Conservation (phyloP, 768 basidiomycete genomes). For the Heimioporus sp. region DNA sequence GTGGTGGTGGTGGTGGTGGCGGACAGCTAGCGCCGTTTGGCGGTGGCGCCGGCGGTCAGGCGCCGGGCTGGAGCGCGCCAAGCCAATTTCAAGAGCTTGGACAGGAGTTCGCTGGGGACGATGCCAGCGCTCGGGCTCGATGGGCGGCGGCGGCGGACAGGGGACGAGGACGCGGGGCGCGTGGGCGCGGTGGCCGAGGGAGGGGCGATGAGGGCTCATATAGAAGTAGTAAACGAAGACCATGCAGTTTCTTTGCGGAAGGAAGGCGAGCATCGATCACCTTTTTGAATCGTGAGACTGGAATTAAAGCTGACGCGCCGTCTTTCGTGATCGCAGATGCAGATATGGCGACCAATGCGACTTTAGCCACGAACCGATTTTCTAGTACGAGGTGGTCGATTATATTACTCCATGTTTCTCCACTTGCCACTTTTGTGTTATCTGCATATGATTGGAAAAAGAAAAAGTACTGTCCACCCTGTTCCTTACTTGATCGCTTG, state of each 20-base stretch:
- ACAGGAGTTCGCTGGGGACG: constrained; percentile 47
- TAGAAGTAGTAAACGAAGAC: constrained; percentile 84
- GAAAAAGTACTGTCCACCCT: constrained; percentile 2
- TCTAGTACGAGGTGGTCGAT: constrained; percentile 17
- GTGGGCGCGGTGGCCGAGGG: constrained; percentile 59
- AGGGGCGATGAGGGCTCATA: constrained; percentile 55
- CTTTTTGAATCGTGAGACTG: constrained; percentile 19
- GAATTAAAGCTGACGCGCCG: constrained; percentile 35
- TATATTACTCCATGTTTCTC: neutral
- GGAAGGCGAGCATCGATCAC: constrained; percentile 83
- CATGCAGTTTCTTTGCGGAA: constrained; percentile 87
- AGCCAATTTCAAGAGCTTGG: constrained; percentile 47
- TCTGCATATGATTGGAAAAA: constrained; percentile 11
- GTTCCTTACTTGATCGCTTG: neutral
- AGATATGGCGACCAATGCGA: constrained; percentile 87
- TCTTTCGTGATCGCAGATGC: constrained; percentile 67
- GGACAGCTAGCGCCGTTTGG: constrained; percentile 35
- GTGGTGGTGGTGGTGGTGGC: too few species aligned
- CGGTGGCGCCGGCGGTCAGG: constrained; percentile 35
- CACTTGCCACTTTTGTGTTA: neutral
- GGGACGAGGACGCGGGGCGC: constrained; percentile 53
- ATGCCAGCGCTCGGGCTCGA: constrained; percentile 41
- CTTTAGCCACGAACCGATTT: constrained; percentile 65
- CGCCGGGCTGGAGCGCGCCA: constrained; percentile 37
- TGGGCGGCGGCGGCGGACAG: constrained; percentile 43